These are phyloP conservation scores for Phytophthora lateralis DNA, from an alignment of 352 stramenopile genomes.

Conservation along the genomic window DNA sequence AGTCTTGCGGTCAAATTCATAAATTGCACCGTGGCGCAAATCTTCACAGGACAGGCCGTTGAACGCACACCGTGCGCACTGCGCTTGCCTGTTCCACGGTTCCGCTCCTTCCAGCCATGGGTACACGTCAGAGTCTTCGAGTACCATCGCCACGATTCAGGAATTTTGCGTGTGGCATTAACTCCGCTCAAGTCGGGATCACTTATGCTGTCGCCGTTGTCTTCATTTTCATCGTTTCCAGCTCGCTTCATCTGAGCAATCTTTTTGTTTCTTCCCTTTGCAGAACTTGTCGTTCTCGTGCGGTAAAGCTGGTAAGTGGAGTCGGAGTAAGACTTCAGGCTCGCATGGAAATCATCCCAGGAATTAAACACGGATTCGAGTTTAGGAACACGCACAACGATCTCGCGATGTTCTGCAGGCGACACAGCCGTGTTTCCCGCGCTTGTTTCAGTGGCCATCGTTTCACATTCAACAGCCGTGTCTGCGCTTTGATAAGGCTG, in stretches of 20 bases:
- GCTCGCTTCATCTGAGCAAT: conserved; percentile 54
- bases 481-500: conserved; percentile 10
- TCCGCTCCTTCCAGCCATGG: conserved; percentile 83
- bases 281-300: conserved; percentile 76
- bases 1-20: conserved; percentile 24
- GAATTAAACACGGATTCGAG: conserved; percentile 59
- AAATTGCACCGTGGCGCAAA: conserved; percentile 79
- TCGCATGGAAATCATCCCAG: conserved; percentile 74
- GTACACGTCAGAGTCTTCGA: conserved; percentile 83
- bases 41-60: conserved; percentile 74
- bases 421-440: not conserved
- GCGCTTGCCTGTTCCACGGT: conserved; percentile 67
- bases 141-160: conserved; percentile 78
- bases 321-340: conserved; percentile 65
- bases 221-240: conserved; percentile 40
- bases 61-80: conserved; percentile 67
- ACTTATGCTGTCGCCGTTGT: conserved; percentile 34
- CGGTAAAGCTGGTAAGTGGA: conserved; percentile 76
- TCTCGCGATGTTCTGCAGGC: conserved; percentile 28
- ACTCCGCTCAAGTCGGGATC: conserved; percentile 26
- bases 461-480: conserved; percentile 11
- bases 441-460: conserved; percentile 8
- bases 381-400: conserved; percentile 68
- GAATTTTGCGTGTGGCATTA: conserved; percentile 46
- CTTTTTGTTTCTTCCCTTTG: conserved; percentile 71